Evolutionary conservation across 345 rosid genomes (phyloP), one percentile per base, ranked within the genome.

Genomic region (Dimocarpus longan): DNA sequence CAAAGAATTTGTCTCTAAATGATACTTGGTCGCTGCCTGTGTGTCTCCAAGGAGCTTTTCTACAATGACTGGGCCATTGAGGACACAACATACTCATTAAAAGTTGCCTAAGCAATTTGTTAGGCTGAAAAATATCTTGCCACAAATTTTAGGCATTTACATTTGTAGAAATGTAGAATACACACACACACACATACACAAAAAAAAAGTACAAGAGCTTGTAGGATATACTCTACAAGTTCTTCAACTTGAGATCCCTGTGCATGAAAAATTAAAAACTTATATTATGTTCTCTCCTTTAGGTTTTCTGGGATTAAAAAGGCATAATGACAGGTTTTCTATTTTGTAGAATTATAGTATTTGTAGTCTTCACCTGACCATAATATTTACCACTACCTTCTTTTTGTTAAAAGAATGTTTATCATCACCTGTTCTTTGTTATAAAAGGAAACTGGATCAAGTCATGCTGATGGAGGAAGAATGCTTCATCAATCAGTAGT

Each of bases 401-500:
- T 73, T 69, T 52, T 77, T 54, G 69, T 80, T 81, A 69, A 43
- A 74, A 92, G 98, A 60, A 60, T 54, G 24, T n/a, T 78, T 68
- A 52, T 39, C 28, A 0, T 22, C 50, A 5, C 22, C 26, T 46
- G 19, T 10, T 73, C 66, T 52, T 74, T 63, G 66, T 79, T 82
- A 32, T 43, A 64, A 39, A 74, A 94, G 98, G 95, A 89, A 79
- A 74, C 76, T 81, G 93, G 90, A 81, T 63, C 87, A 74, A 88
- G 83, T 79, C 88, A 82, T 82, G 81, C 88, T 85, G 97, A 92
- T 84, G 81, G 82, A 40, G 95, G 95, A 74, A 94, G 92, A 83
- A 85, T 88, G 89, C 91, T 86, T 85, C 97, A 91, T 82, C 96
- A 89, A 71, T 97, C 93, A 42, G 86, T 94, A 28, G 95, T 93